Evolutionary conservation across 495 filamentous ascomycete species (phyloP).

Genomic region (Penicillium lividum): DNA sequence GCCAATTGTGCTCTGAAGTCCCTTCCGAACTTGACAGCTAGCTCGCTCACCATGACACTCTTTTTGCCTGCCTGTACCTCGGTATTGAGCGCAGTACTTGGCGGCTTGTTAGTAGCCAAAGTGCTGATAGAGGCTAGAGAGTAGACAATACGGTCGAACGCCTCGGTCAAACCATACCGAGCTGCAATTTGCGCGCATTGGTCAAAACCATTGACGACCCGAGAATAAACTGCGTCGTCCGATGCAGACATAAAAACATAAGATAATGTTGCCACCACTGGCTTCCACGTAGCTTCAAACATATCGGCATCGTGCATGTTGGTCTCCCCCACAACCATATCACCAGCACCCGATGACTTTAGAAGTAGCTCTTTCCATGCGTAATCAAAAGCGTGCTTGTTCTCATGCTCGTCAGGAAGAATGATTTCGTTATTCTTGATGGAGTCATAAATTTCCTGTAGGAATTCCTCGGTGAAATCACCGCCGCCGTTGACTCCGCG

Average conservation of each 20-base stretch:
- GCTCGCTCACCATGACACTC: slow-evolving; percentile 98
- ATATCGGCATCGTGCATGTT: slow-evolving; percentile 97
- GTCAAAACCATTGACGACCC: slow-evolving; percentile 91
- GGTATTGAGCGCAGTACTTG: slow-evolving; percentile 88
- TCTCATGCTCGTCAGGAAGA: slow-evolving; percentile 94
- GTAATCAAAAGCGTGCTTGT: slow-evolving; percentile 92
- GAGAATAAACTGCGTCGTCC: slow-evolving; percentile 93
- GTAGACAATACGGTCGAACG: slow-evolving; percentile 86
- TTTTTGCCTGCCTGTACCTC: slow-evolving; percentile 90
- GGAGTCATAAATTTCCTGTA: slow-evolving; percentile 85
- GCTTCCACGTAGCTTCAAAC: slow-evolving; percentile 95
- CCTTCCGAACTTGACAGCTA: slow-evolving; percentile 93
- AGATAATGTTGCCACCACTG: slow-evolving; percentile 89
- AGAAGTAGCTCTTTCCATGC: slow-evolving; percentile 93
- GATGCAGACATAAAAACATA: slow-evolving; percentile 99
- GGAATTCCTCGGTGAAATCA: slow-evolving; percentile 82
- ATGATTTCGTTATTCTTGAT: slow-evolving; percentile 96
- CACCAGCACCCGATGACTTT: slow-evolving; percentile 75
- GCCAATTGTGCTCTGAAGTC: slow-evolving; percentile 93
- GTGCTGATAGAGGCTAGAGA: slow-evolving; percentile 89
- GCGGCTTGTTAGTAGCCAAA: slow-evolving; percentile 68
- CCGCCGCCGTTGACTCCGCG: slow-evolving; percentile 83
- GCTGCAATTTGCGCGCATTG: slow-evolving; percentile 94
- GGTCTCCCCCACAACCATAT: slow-evolving; percentile 79
- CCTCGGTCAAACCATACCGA: slow-evolving; percentile 79